Evolutionary conservation across 805 yeast genomes (phyloP).

Genomic region (Kregervanrija fluxuum): DNA sequence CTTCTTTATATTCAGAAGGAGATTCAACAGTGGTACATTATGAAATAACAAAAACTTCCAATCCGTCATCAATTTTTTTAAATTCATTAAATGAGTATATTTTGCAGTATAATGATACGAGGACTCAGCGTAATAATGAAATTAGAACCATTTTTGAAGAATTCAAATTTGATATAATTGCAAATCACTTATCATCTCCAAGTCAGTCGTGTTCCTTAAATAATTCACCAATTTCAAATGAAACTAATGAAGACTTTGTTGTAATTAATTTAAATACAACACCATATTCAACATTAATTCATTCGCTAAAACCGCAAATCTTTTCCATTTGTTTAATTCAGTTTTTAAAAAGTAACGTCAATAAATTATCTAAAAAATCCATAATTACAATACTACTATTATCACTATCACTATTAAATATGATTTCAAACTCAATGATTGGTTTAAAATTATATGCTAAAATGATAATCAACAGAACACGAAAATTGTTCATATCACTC

Average conservation of each 20-base stretch:
- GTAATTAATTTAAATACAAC: conserved; percentile 1
- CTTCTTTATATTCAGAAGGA: too few relatives aligned
- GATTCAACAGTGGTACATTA: too few relatives aligned
- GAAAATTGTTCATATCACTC: neutral
- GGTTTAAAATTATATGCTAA: conserved; percentile 4
- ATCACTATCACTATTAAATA: conserved; percentile 4
- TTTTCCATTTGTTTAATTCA: conserved; percentile 1
- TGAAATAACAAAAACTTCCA: too few relatives aligned
- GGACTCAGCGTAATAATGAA: conserved; percentile 1
- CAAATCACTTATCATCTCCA: conserved; percentile 1
- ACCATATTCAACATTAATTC: conserved; percentile 5
- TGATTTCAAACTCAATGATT: conserved; percentile 1
- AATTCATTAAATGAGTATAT: too few relatives aligned
- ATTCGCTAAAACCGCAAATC: conserved; percentile 5
- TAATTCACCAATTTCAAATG: too few relatives aligned
- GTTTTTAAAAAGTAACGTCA: neutral
- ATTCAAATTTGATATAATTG: conserved; percentile 7
- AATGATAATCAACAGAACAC: conserved; percentile 5
- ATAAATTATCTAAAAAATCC: neutral
- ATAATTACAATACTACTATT: neutral
- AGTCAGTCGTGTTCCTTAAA: neutral
- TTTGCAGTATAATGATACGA: too few relatives aligned
- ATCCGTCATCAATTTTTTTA: too few relatives aligned
- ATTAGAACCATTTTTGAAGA: conserved; percentile 3
- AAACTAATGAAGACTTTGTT: neutral